phyloP scores from a whole-genome alignment of 768 basidiomycete genomes.

The Leucocoprinus birnbaumii region DNA sequence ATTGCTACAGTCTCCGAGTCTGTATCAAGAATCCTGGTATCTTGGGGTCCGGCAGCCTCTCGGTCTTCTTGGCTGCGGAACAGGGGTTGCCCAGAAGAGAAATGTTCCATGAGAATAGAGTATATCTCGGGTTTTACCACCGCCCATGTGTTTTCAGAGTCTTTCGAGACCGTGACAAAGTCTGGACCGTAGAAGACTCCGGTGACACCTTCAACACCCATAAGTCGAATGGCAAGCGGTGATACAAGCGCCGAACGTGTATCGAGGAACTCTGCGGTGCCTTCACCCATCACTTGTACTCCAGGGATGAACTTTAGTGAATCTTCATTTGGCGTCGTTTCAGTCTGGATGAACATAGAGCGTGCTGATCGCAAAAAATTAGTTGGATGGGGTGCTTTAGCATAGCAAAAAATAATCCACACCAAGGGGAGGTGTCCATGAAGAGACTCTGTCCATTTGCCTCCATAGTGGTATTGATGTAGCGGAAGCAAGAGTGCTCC shows the following conservation, averaged over 20 bases:
- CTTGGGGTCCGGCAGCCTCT: conserved; percentile 85
- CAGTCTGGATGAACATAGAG: conserved; percentile 98
- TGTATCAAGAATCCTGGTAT: conserved; percentile 89
- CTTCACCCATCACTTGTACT: conserved; percentile 79
- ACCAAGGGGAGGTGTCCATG: conserved; percentile 10
- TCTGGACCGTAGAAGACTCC: conserved; percentile 95
- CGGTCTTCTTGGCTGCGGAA: conserved; percentile 82
- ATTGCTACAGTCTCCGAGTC: conserved; percentile 97
- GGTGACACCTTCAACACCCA: conserved; percentile 91
- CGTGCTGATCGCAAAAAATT: conserved; percentile 46
- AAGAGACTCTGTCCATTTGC: background rate
- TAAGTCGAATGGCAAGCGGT: conserved; percentile 90
- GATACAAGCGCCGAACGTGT: conserved; percentile 83
- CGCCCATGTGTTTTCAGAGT: conserved; percentile 80
- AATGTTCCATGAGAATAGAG: conserved; percentile 94
- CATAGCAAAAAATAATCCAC: background rate
- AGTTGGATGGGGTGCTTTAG: background rate
- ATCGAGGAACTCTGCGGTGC: conserved; percentile 93
- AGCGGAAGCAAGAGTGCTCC: conserved; percentile 1
- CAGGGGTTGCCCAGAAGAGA: conserved; percentile 84
- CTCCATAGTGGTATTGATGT: conserved; percentile 11
- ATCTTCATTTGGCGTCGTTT: conserved; percentile 95
- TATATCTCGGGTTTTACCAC: conserved; percentile 97
- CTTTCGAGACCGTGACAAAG: conserved; percentile 95
- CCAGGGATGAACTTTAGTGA: conserved; percentile 99